These are phyloP conservation scores for Apodospora peruviana DNA, from an alignment of 495 filamentous ascomycete genomes.

Conservation along the genomic window DNA sequence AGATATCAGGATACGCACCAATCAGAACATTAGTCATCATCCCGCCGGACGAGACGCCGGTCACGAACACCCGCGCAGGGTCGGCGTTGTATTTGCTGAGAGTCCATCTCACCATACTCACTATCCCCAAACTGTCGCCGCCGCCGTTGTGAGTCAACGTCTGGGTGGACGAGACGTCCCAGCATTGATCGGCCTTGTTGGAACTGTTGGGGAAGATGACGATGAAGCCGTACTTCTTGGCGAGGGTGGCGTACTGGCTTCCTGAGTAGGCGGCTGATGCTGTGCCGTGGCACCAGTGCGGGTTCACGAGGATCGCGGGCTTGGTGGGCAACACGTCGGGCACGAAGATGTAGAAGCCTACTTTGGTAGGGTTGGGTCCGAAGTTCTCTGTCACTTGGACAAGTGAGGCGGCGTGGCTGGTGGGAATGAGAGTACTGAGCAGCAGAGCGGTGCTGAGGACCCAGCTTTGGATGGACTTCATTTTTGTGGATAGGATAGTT, in stretches of 20 bases:
- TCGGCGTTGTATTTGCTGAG: constrained; percentile 44
- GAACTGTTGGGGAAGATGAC: constrained; percentile 51
- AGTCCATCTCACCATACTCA: constrained; percentile 52
- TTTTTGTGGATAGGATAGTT: too few species aligned
- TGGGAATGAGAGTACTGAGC: not conserved
- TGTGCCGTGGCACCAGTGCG: constrained; percentile 47
- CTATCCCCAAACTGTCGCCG: constrained; percentile 49
- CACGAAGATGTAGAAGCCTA: constrained; percentile 51
- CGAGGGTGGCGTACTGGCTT: constrained; percentile 35
- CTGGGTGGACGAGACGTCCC: constrained; percentile 44
- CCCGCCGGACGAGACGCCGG: constrained; percentile 49
- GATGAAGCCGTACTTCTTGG: constrained; percentile 47
- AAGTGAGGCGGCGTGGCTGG: constrained; percentile 20
- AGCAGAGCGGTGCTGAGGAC: not conserved
- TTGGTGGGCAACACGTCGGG: constrained; percentile 44
- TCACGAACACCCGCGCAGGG: constrained; percentile 42
- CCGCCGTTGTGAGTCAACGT: constrained; percentile 47
- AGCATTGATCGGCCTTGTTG: constrained; percentile 46
- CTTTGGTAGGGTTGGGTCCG: constrained; percentile 46
- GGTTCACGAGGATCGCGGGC: constrained; percentile 52
- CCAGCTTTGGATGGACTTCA: not conserved
- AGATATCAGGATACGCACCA: constrained; percentile 53
- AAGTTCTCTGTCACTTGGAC: constrained; percentile 30
- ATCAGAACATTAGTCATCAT: constrained; percentile 59
- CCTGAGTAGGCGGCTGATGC: constrained; percentile 23